Evolutionary conservation across 345 rosid species (phyloP), one percentile per base, ranked within the genome.

Genomic region (Schrenkiella parvula): DNA sequence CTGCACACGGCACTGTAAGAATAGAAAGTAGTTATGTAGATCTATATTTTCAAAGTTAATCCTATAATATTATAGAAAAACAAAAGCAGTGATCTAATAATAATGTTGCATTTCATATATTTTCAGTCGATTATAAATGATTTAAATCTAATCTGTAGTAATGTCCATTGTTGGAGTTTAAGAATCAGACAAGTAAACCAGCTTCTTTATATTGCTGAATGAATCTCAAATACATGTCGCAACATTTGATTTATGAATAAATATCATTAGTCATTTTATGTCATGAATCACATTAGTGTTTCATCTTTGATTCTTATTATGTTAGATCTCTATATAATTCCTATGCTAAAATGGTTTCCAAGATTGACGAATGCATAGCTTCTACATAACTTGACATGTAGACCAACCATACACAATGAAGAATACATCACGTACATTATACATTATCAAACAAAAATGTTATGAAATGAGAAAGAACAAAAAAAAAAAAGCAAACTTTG

Each of bases 401-500:
- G 38, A 15, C 37, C 23, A 15, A 15, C 15, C 38, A 28, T 41
- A n/a, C 11, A 42, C 47, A 62, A 32, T 11, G 1, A 32, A 23
- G 11, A 5, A 50, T 28, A n/a, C 35, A 66, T 37, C 23, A 41
- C 44, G 5, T 31, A 25, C 17, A 42, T 65, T 25, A 21, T 14
- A 57, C 21, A 51, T 51, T 4, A 51, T 38, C 29, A 68, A 67
- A 50, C 46, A 68, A 67, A 47, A 74, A 32, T n/a, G 51, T 41
- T 25, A 15, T 19, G 18, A 63, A 11, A 21, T 4, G 0, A 28
- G 4, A 1, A 11, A 57, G 22, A 0, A 50, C 11, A 2, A 34
- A 35, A 19, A 0, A 11, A 55, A 58, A 3, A 12, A 22, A 8
- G 46, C 50, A 60, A 28, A 22, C 5, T 52, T 78, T 41, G 13